Evolutionary conservation across 2,329 filamentous ascomycete genomes (phyloP), one percentile per base, ranked within the genome.

Genomic region (Aspergillus brasiliensis): DNA sequence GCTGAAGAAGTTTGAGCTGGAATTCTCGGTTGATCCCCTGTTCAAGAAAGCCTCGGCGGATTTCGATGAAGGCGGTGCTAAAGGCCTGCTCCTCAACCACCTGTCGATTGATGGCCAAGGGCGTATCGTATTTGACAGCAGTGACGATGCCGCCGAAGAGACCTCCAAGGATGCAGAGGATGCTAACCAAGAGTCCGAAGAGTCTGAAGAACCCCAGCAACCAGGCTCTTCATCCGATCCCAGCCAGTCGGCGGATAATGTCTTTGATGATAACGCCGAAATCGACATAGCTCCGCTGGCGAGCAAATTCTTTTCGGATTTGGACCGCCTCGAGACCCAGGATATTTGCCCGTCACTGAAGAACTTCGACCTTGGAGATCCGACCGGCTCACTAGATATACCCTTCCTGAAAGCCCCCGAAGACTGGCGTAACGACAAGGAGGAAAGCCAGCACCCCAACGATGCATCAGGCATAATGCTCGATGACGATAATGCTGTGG

Each of bases 21-120:
- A 99, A 71, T 97, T 99, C 66, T 88, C 93, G 0, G 94, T 99
- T 5, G 95, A 99, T 72, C 95, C 95, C 2, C 80, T 99, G n/a
- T 99, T 99, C 84, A 99, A 99, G 73, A 99, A 99, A 73, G 94
- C 94, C 0, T 96, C 94, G 5, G 95, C 95, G 46, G 95, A 99
- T 79, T 99, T 99, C 66, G 95, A 99, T 73, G 95, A 99, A 79
- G 95, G 95, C 19, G 95, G 95, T 58, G 95, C 95, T 58, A 99
- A 98, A 77, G 95, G 95, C 19, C 82, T 99, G 44, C 83, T 99
- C 19, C 84, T 99, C 31, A 99, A 99, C 72, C 94, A 99, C 76
- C 83, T 99, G n/a, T 91, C 94, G 72, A 97, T 99, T 65, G 95
- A 99, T 75, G 86, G 87, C 2, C 87, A 92, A 65, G 95, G 95